Conservation (phyloP, 805 yeast species). For the Yamadazyma paraphyllophila region DNA sequence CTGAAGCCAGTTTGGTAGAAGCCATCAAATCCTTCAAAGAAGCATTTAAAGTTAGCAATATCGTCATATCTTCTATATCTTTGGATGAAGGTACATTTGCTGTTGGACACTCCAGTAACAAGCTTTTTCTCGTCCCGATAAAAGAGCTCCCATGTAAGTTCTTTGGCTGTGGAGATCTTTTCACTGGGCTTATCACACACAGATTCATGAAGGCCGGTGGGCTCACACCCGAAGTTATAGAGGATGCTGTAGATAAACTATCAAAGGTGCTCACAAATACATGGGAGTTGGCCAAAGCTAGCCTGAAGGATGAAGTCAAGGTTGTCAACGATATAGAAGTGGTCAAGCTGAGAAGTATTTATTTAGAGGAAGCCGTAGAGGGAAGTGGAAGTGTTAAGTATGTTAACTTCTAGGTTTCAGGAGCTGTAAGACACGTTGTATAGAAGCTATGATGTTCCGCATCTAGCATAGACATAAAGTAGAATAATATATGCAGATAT, state of each 20-base stretch:
- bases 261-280: constrained; percentile 29
- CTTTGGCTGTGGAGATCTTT: constrained; percentile 75
- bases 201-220: constrained; percentile 31
- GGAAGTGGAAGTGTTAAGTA: background rate
- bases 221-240: constrained; percentile 26
- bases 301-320: constrained; percentile 8
- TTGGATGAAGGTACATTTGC: constrained; percentile 36
- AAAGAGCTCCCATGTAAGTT: constrained; percentile 56
- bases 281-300: constrained; percentile 21
- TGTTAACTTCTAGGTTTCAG: background rate
- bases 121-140: constrained; percentile 33
- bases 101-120: constrained; percentile 36
- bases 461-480: too few species aligned
- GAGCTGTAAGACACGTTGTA: too few species aligned
- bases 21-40: constrained; percentile 44
- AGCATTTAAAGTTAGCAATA: constrained; percentile 44
- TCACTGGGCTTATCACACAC: constrained; percentile 60
- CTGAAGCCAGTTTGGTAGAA: constrained; percentile 31
- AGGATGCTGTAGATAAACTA: constrained; percentile 25
- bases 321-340: constrained; percentile 35
- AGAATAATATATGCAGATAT: too few species aligned
- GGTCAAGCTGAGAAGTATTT: constrained; percentile 32
- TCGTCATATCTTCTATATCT: constrained; percentile 60
- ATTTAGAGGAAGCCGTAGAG: constrained; percentile 17
- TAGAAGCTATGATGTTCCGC: too few species aligned